Evolutionary conservation across 2,329 filamentous ascomycete genomes (phyloP), one percentile per base, ranked within the genome.

Genomic region (Talaromyces sp.): DNA sequence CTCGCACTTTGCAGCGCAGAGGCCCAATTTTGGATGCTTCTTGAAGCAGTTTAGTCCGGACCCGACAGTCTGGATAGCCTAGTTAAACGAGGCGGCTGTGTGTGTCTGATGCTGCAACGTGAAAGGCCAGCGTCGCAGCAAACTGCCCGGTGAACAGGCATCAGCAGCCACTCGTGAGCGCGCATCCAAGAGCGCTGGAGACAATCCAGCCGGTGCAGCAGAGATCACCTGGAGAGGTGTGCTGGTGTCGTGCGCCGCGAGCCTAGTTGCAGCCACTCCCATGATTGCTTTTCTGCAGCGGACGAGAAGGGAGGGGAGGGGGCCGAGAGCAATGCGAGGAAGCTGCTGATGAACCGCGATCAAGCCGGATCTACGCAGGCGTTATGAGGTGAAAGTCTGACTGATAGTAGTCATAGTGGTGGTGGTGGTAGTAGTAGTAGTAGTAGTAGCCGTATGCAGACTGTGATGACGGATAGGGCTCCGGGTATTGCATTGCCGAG

Each of bases 41-140:
- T 64, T 36, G 63, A 67, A 65, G 47, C 62, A 67, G 70, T 63
- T 68, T 71, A 72, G 70, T 62, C 44, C 63, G 59, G 68, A 65
- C 72, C 74, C 72, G 70, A 68, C 66, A 67, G 61, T 70, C 60
- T 74, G 74, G 73, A 66, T 69, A 66, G 62, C 66, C 66, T 65
- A 66, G 68, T 72, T 73, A 63, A 70, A 70, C 69, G 66, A 72
- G 65, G 58, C 64, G 67, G 69, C 72, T 71, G 72, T 73, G 70
- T 70, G 69, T 68, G 65, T 70, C 65, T 63, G 67, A 64, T 63
- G 55, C 58, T 66, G 61, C 65, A 68, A 53, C 50, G 68, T 68
- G 68, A 66, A 68, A 64, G 68, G 67, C 68, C 70, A 71, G 69
- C 70, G 70, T 68, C 68, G 67, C 68, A 66, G 52, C 33, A 62